Evolutionary conservation across 179 eudicot species (phyloP).

Genomic region (Spergularia azorica): DNA sequence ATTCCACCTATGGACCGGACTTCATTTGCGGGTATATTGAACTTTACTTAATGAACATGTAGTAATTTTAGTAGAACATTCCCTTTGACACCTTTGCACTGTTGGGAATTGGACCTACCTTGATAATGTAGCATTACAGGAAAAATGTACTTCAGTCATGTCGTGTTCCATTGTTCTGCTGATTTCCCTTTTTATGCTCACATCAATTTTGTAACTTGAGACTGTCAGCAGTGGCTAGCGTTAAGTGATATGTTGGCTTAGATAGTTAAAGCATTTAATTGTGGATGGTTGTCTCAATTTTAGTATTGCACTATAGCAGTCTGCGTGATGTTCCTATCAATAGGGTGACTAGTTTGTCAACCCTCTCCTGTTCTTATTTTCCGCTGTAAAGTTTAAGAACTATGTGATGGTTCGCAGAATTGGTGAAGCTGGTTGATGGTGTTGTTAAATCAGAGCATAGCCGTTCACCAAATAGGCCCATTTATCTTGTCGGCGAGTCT

Average conservation of each 20-base stretch:
- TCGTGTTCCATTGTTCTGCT: no score
- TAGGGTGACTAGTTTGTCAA: background rate
- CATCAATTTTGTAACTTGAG: background rate
- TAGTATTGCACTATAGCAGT: background rate
- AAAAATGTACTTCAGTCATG: no score
- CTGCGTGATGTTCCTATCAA: background rate
- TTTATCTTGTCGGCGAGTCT: slow-evolving; percentile 77
- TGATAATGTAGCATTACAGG: background rate
- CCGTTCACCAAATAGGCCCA: slow-evolving; percentile 58
- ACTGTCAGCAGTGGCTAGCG: background rate
- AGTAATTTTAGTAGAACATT: no score
- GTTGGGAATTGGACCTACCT: background rate
- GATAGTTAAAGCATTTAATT: background rate
- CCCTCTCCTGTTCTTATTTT: no score
- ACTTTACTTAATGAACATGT: background rate
- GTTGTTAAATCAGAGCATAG: slow-evolving; percentile 46
- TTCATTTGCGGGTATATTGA: slow-evolving; percentile 51
- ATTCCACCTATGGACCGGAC: slow-evolving; percentile 68
- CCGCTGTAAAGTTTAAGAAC: background rate
- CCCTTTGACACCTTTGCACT: background rate
- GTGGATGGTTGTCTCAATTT: background rate
- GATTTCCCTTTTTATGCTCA: background rate
- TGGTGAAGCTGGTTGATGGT: slow-evolving; percentile 64
- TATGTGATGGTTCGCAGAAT: slow-evolving; percentile 39
- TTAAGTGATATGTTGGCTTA: background rate